A percentile compares a stretch with the other conserved stretches of the same genome.
Conservation (phyloP, 768 basidiomycete genomes). For the Pleurotus sapidus region DNA sequence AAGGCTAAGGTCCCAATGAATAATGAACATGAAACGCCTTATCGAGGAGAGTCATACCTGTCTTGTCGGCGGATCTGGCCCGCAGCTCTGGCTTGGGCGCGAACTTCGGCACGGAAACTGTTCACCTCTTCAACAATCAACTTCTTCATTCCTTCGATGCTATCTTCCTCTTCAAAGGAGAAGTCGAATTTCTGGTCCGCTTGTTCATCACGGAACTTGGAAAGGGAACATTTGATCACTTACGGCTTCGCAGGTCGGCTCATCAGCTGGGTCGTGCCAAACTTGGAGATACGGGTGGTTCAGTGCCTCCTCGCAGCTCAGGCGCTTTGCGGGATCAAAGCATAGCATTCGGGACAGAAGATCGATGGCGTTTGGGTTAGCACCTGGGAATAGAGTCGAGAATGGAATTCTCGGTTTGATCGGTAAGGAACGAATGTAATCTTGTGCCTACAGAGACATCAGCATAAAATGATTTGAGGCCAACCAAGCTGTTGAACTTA, state of each 20-base stretch:
- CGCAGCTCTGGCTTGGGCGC: conserved; percentile 72
- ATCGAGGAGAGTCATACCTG: conserved; percentile 39
- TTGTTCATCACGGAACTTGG: background rate
- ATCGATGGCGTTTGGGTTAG: conserved; percentile 93
- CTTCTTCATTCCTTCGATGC: conserved; percentile 95
- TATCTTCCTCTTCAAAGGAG: conserved; percentile 93
- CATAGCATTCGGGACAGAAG: conserved; percentile 87
- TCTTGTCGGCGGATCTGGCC: conserved; percentile 77
- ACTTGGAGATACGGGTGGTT: conserved; percentile 94
- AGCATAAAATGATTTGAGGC: conserved; percentile 5
- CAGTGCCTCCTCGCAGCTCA: conserved; percentile 93
- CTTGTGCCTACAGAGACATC: conserved; percentile 67
- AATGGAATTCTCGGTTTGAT: conserved; percentile 96
- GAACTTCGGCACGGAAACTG: conserved; percentile 85
- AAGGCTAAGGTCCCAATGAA: conserved; percentile 41
- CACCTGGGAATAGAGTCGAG: conserved; percentile 87
- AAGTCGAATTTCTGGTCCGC: conserved; percentile 84
- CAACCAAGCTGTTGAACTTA: conserved; percentile 31
- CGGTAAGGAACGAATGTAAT: conserved; percentile 96
- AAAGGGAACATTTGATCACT: conserved; percentile 14
- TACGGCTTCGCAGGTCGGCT: conserved; percentile 81
- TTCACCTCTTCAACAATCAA: conserved; percentile 93
- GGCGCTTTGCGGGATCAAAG: conserved; percentile 95
- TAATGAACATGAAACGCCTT: background rate
- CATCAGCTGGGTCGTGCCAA: conserved; percentile 98